Evolutionary conservation across 2,329 filamentous ascomycete species (phyloP), one percentile per base, ranked within the genome.

Genomic region (Colletotrichum simmondsii): DNA sequence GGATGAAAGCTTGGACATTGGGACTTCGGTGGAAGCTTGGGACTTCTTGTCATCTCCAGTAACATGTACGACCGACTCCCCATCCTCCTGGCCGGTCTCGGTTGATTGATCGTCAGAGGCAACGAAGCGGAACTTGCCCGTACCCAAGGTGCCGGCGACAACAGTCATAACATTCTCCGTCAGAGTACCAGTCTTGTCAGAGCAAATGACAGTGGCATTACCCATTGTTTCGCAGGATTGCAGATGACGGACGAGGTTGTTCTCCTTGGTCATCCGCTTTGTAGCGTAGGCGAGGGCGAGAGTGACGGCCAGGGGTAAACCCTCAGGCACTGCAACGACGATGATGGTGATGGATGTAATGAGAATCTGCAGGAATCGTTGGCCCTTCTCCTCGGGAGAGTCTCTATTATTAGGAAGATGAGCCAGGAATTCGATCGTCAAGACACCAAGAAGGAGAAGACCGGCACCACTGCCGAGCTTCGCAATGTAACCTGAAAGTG

Each of bases 121-220:
- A 24, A 83, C 80, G 62, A 83, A 85, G 54, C 76, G 78, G 24
- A 78, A 77, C 16, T 82, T 81, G 22, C 77, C 78, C 76, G 19
- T 81, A 65, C 14, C 90, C 89, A 37, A 91, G 75, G 11, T 88
- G 8, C 89, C 90, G 46, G 86, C 85, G 19, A 91, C 89, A 3
- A 90, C 87, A 5, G 84, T 89, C 90, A 92, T 92, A 75, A 88
- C 88, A 74, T 92, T 91, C 75, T 91, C 87, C 0, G 90, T 92
- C 26, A 92, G 81, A 1, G 91, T 92, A 4, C 91, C 91, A 0
- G 90, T 92, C 79, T 92, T 92, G 76, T 92, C 91, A 0, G 90
- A 92, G 78, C 90, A 92, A 61, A 92, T 87, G 8, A 87, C 90
- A 0, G 90, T 92, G 10, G 89, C 89, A 76, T 91, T 91, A 8